Evolutionary conservation across 1,284 basidiomycete genomes (phyloP).

Genomic region (Boletus hoseneyae): DNA sequence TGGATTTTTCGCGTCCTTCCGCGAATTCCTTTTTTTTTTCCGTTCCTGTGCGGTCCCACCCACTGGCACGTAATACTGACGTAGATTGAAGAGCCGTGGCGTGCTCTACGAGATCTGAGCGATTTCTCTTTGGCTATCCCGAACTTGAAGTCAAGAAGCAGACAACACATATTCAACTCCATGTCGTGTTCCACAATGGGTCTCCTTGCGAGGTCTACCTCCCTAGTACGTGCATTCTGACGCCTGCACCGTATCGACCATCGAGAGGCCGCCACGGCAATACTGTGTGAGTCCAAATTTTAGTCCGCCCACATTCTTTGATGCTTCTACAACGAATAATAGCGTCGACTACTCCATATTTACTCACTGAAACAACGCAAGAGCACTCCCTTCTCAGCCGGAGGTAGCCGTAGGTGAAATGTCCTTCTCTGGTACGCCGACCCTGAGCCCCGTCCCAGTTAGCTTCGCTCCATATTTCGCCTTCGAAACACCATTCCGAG

Average conservation of each 20-base stretch:
- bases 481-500: constrained; percentile 31
- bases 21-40: constrained; percentile 35
- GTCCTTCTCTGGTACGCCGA: constrained; percentile 7
- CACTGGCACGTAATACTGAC: neutral
- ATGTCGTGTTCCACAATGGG: constrained; percentile 44
- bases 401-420: constrained; percentile 8
- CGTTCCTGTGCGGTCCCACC: neutral
- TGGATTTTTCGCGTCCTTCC: constrained; percentile 50
- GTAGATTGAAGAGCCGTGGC: neutral
- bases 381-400: constrained; percentile 33
- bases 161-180: constrained; percentile 40
- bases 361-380: constrained; percentile 37
- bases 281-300: constrained; percentile 32
- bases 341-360: constrained; percentile 44
- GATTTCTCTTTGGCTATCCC: constrained; percentile 20
- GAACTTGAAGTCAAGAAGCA: constrained; percentile 42
- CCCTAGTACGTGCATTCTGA: constrained; percentile 50
- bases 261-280: constrained; percentile 2
- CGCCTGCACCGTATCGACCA: constrained; percentile 29
- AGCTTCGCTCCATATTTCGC: constrained; percentile 41
- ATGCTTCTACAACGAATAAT: constrained; percentile 58
- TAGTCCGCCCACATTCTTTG: constrained; percentile 42
- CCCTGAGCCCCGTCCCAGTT: constrained; percentile 13
- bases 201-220: constrained; percentile 41
- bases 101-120: constrained; percentile 13